A percentile compares a stretch with the other conserved stretches of the same genome.
These are phyloP conservation scores for Aegilops longissima DNA, from an alignment of 176 grass and related monocot species.

Conservation along the genomic window DNA sequence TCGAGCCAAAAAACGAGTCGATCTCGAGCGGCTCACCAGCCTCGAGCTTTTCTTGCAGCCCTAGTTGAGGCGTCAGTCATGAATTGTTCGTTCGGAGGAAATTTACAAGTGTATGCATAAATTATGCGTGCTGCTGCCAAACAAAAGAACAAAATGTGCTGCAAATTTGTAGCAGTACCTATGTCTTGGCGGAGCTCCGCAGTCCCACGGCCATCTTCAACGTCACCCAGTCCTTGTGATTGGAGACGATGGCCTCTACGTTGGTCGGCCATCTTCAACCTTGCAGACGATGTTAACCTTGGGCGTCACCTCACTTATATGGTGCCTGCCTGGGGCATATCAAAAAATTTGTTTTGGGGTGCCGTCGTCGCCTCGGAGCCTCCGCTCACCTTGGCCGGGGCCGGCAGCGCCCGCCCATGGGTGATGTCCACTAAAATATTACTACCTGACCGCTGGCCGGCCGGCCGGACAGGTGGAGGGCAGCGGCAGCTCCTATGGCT, in stretches of 20 bases:
- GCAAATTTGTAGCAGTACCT: not conserved
- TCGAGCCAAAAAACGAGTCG: too few species aligned
- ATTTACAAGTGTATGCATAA: not conserved
- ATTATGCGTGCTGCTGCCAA: not conserved
- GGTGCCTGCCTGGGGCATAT: not conserved
- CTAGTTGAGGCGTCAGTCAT: not conserved
- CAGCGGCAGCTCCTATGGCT: not conserved
- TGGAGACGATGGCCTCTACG: slow-evolving; percentile 6
- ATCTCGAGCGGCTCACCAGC: too few species aligned
- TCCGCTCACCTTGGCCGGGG: not conserved
- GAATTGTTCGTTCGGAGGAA: too few species aligned
- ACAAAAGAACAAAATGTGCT: too few species aligned
- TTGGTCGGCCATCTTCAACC: slow-evolving; percentile 5
- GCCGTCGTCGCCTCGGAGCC: not conserved
- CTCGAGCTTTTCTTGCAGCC: too few species aligned
- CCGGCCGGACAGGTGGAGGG: slow-evolving; percentile 12
- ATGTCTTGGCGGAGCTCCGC: not conserved
- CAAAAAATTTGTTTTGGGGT: not conserved
- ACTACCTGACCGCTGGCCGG: not conserved
- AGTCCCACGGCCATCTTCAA: slow-evolving; percentile 8
- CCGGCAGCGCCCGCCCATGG: not conserved
- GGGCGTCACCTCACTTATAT: not conserved
- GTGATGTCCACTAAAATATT: not conserved
- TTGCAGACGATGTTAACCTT: not conserved
- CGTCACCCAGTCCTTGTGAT: not conserved